Base-by-base conservation (phyloP, 257 asterid genomes). In the Lycium barbarum region DNA sequence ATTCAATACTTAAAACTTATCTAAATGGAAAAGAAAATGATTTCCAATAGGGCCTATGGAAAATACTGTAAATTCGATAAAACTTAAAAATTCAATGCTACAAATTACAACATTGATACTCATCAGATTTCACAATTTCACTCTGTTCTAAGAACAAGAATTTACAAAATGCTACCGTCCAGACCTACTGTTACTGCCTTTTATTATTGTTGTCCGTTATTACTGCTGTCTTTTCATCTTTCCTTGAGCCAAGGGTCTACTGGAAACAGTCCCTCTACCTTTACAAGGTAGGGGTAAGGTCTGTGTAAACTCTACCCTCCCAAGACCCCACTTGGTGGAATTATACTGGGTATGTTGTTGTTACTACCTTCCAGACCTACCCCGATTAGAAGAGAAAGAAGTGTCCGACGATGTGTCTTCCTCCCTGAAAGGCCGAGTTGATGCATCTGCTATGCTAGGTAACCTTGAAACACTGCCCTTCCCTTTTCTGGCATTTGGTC, bases 401-500 rank as follows among this genome's bases (percentile, higher is more conserved):
- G 88, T 45, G 79, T 85, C 10, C 53, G 83, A 49, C 5, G 91
- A 53, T 67, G 87, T 7, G 79, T 89, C 90, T 84, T 92, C 98
- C 91, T 95, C 98, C 84, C 83, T 92, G 85, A 91, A 93, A 84
- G 98, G 98, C 67, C 91, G 97, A 80, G 96, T 95, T 9, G 98
- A 90, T 81, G 93, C 94, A 89, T 95, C 99, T 2, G 98, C 85
- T 38, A 96, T 91, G 63, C 91, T 93, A 38, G 98, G 88, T 72
- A 93, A 72, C 88, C 98, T 94, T 5, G 97, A 87, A 51, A 91
- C 98, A 40, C 97, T 92, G 9, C 98, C 99, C 85, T 92, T 93
- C 71, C 98, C 94, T 91, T 83, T 93, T 91, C 86, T 93, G 7
- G 99, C 93, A 86, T 96, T 95, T 12, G 98, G 98, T 45, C 98